These are phyloP conservation scores for Stachybotrys chartarum DNA, from an alignment of 2,329 filamentous ascomycete genomes.

Conservation along the genomic window DNA sequence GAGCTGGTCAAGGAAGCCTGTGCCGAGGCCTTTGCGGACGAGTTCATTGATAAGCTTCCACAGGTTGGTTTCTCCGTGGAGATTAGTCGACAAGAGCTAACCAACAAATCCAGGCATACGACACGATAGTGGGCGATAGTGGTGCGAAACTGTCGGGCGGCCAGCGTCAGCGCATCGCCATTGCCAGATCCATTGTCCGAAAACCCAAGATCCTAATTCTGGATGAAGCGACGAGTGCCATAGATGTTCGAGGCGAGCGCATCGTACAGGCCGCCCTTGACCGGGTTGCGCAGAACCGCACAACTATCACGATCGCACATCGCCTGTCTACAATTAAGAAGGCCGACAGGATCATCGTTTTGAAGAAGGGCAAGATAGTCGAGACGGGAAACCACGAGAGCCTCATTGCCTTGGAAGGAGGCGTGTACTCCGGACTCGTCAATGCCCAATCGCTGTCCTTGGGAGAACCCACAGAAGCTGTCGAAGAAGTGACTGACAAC, in stretches of 20 bases:
- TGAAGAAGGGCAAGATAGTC: slow-evolving; percentile 62
- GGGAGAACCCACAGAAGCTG: slow-evolving; percentile 34
- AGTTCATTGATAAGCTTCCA: slow-evolving; percentile 60
- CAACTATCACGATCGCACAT: slow-evolving; percentile 69
- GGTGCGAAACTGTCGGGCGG: slow-evolving; percentile 78
- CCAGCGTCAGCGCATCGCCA: slow-evolving; percentile 76
- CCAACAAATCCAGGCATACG: slow-evolving; percentile 47
- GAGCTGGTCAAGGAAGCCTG: slow-evolving; percentile 58
- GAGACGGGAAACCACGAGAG: slow-evolving; percentile 72
- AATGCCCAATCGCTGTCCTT: slow-evolving; percentile 53
- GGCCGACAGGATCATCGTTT: slow-evolving; percentile 71
- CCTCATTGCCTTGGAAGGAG: slow-evolving; percentile 51
- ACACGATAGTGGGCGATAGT: slow-evolving; percentile 67
- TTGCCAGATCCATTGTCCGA: slow-evolving; percentile 67
- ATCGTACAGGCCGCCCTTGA: slow-evolving; percentile 61
- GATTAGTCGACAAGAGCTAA: neutral
- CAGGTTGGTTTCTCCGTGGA: slow-evolving; percentile 27
- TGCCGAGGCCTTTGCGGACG: slow-evolving; percentile 60
- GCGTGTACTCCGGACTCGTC: slow-evolving; percentile 63
- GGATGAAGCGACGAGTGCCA: slow-evolving; percentile 69
- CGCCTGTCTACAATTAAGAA: slow-evolving; percentile 68
- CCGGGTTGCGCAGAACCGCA: slow-evolving; percentile 53
- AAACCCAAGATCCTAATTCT: slow-evolving; percentile 65
- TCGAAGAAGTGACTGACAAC: slow-evolving; percentile 21
- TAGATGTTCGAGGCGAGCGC: slow-evolving; percentile 45